Evolutionary conservation across 176 grass and related monocot species (phyloP).

Genomic region (Tuctoria greenei): DNA sequence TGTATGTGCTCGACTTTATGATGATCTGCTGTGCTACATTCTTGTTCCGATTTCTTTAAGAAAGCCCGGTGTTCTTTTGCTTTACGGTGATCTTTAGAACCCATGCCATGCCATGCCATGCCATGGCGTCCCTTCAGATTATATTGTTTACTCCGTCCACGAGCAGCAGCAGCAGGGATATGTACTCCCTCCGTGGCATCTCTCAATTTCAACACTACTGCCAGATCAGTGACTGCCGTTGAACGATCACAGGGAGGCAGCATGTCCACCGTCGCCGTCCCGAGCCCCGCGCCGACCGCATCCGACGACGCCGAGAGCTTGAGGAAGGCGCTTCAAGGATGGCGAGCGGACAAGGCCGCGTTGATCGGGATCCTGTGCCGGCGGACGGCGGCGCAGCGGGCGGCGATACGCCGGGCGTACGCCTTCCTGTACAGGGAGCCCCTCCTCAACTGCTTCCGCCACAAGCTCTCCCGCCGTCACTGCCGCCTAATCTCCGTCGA

Average conservation of each 20-base stretch:
- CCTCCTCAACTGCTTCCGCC: slow-evolving; percentile 59
- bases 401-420: slow-evolving; percentile 60
- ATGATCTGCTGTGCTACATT: background rate
- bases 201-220: background rate
- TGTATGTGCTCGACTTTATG: background rate
- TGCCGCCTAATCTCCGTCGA: slow-evolving; percentile 41
- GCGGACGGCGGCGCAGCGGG: slow-evolving; percentile 56
- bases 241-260: background rate
- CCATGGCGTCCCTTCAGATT: too few species aligned
- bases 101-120: background rate
- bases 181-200: too few species aligned
- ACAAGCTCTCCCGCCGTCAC: slow-evolving; percentile 45
- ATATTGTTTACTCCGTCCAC: too few species aligned
- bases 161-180: too few species aligned
- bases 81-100: background rate
- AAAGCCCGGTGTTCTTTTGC: background rate
- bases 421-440: slow-evolving; percentile 61
- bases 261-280: slow-evolving; percentile 54
- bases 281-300: slow-evolving; percentile 38
- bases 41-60: background rate
- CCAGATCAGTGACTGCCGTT: background rate
- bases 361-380: slow-evolving; percentile 50
- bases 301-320: slow-evolving; percentile 54
- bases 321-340: slow-evolving; percentile 64
- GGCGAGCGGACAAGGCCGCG: slow-evolving; percentile 64